Conservation (phyloP, 2,329 filamentous ascomycete species). For the Fusarium burgessii region DNA sequence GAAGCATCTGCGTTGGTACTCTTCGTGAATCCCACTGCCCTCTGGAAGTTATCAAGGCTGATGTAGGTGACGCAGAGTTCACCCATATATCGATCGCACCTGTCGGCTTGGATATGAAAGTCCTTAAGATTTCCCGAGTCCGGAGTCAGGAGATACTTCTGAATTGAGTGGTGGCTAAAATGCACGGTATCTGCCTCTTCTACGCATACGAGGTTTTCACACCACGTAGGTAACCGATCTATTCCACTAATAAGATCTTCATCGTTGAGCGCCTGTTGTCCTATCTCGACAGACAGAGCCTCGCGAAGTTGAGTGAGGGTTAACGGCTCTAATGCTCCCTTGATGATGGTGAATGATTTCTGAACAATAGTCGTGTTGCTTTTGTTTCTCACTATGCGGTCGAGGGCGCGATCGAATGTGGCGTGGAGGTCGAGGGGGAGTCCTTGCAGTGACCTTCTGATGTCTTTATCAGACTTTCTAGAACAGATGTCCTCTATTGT, state of each 20-base stretch:
- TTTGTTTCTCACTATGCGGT: background rate
- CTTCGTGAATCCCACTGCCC: background rate
- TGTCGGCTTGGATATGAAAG: background rate
- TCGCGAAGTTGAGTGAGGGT: constrained; percentile 18
- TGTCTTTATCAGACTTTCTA: constrained; percentile 12
- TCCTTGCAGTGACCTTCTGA: constrained; percentile 1
- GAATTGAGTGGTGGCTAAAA: constrained; percentile 30
- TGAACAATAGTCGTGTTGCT: background rate
- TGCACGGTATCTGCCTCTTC: constrained; percentile 24
- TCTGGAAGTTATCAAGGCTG: constrained; percentile 3
- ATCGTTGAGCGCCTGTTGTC: background rate
- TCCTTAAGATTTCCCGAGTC: background rate
- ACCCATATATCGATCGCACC: background rate
- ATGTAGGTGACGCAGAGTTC: constrained; percentile 24
- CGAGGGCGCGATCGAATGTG: constrained; percentile 17
- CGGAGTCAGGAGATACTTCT: constrained; percentile 9
- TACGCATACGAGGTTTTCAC: constrained; percentile 17
- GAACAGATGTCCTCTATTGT: constrained; percentile 29
- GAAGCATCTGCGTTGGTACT: background rate
- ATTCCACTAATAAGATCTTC: constrained; percentile 6
- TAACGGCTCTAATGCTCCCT: background rate
- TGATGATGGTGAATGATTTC: background rate
- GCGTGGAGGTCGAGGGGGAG: constrained; percentile 10
- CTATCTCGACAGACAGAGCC: constrained; percentile 17
- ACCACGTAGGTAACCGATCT: constrained; percentile 6